Conservation (phyloP, 805 yeast species). For the Ogataea henricii region DNA sequence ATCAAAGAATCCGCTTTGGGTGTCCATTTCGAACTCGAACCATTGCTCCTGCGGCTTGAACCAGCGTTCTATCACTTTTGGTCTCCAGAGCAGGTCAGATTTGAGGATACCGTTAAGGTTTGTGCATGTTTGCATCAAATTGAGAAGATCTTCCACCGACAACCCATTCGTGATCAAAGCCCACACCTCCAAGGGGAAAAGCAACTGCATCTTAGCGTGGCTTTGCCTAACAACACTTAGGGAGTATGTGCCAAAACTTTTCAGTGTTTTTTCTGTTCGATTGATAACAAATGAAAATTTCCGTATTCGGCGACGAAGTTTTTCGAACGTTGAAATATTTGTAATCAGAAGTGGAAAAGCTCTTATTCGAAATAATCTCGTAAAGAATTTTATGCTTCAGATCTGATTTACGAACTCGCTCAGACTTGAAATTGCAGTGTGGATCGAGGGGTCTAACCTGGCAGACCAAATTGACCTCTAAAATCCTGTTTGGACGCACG, state of each 20-base stretch:
- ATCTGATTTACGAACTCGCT: too few species aligned
- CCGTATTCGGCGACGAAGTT: background rate
- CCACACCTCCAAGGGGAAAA: background rate
- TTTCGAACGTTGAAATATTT: background rate
- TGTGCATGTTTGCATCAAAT: background rate
- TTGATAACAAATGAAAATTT: background rate
- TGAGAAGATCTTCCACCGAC: background rate
- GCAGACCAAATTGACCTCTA: too few species aligned
- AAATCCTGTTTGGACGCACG: too few species aligned
- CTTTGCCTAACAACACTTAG: too few species aligned
- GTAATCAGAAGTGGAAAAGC: too few species aligned
- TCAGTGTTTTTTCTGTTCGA: background rate
- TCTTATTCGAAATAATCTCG: too few species aligned
- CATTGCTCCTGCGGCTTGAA: background rate
- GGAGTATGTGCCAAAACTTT: too few species aligned
- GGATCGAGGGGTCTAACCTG: too few species aligned
- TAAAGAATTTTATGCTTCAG: too few species aligned
- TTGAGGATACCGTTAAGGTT: background rate
- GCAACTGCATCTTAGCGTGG: background rate
- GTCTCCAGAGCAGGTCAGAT: background rate
- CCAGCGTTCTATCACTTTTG: background rate
- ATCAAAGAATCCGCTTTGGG: background rate
- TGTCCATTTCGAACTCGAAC: background rate
- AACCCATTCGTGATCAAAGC: background rate
- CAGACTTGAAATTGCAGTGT: too few species aligned